Conservation (phyloP, 495 filamentous ascomycete genomes). For the Penicillium bialowiezense region DNA sequence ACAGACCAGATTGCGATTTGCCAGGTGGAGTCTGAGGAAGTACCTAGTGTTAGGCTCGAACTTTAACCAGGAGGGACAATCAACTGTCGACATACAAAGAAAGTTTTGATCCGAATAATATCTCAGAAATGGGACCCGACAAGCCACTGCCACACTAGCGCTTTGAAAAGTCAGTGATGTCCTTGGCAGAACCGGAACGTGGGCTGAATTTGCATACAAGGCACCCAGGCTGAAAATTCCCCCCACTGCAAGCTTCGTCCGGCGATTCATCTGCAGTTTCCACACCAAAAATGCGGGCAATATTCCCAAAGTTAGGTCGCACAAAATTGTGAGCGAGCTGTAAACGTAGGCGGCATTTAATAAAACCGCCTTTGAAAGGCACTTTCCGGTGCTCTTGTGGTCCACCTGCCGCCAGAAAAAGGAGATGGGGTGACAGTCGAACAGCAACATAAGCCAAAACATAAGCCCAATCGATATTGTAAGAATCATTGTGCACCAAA, state of each 20-base stretch:
- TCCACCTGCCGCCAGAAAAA: conserved; percentile 29
- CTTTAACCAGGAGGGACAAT: background rate
- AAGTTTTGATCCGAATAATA: conserved; percentile 22
- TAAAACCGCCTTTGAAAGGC: conserved; percentile 8
- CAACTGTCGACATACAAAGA: conserved; percentile 19
- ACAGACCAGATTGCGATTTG: conserved; percentile 33
- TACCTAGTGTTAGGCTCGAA: background rate
- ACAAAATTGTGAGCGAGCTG: conserved; percentile 23
- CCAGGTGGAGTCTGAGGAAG: conserved; percentile 20
- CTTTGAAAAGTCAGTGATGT: conserved; percentile 5
- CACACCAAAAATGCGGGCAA: conserved; percentile 25
- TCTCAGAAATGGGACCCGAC: conserved; percentile 27
- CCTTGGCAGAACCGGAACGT: background rate
- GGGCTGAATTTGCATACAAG: conserved; percentile 20
- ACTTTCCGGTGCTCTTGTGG: conserved; percentile 10
- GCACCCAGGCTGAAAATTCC: conserved; percentile 26
- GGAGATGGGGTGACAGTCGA: conserved; percentile 28
- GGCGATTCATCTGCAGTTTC: conserved; percentile 24
- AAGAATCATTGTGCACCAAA: conserved; percentile 22
- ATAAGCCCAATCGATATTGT: conserved; percentile 12
- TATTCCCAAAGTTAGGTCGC: conserved; percentile 31
- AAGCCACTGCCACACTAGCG: conserved; percentile 26
- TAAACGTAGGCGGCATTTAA: conserved; percentile 28
- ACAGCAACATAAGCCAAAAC: conserved; percentile 25
- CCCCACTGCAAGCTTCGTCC: conserved; percentile 25